Conservation (phyloP, 1,284 basidiomycete genomes). For the Malassezia equina region DNA sequence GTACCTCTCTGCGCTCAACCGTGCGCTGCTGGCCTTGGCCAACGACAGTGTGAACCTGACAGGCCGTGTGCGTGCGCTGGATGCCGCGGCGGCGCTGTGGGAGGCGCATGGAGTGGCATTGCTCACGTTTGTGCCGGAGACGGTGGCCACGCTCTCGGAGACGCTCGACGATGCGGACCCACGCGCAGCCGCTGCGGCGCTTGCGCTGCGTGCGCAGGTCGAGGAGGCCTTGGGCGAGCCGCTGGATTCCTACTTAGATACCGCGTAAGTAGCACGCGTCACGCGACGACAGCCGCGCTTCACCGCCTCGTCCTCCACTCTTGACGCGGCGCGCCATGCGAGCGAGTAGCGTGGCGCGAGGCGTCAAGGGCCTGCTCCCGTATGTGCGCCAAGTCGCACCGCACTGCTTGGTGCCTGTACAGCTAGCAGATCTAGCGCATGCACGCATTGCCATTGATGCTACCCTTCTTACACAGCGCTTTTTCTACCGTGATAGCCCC, state of each 20-base stretch:
- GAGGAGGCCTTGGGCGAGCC: conserved; percentile 49
- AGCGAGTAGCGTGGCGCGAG: neutral
- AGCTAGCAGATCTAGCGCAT: neutral
- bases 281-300: too few species aligned
- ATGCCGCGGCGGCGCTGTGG: conserved; percentile 67
- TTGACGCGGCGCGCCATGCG: conserved; percentile 3
- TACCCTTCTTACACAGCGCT: conserved; percentile 11
- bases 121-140: conserved; percentile 53
- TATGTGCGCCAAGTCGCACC: conserved; percentile 3
- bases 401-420: neutral
- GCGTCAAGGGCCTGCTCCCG: conserved; percentile 11
- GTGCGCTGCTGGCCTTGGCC: conserved; percentile 66
- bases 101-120: conserved; percentile 54
- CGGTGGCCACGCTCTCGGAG: conserved; percentile 53
- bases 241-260: conserved; percentile 48
- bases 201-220: conserved; percentile 49
- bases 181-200: conserved; percentile 49
- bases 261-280: too few species aligned
- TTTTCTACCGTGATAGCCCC: conserved; percentile 6
- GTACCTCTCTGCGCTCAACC: conserved; percentile 69
- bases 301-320: neutral
- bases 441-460: conserved; percentile 17
- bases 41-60: neutral
- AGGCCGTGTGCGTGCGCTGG: conserved; percentile 57
- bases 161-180: conserved; percentile 52